Base-by-base conservation (phyloP, 2,329 filamentous ascomycete genomes). In the Ophiosphaerella narmari region DNA sequence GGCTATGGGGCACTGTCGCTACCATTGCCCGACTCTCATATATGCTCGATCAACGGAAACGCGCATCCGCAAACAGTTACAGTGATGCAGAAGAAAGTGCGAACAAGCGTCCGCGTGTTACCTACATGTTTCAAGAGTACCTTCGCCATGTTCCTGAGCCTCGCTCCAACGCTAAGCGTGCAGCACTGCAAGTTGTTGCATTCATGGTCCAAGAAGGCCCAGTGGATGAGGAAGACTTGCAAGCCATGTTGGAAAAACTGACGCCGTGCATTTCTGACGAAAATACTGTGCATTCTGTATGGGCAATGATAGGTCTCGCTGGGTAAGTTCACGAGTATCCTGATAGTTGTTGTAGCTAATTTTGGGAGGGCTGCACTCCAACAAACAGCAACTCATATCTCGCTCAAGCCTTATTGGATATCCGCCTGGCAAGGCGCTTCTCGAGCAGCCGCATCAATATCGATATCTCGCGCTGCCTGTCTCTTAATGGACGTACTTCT, bases 301-400 rank as follows among this genome's bases (percentile, higher is more conserved):
- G 94, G 94, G 87, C 91, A 14, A 85, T 96, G 77, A 72, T 97
- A 44, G 87, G 86, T n/a, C 84, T 91, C 66, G 80, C 90, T 55
- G 90, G 89, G 90, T 92, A 76, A 67, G 80, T 73, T 7, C 24
- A 18, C 11, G 16, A 23, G 36, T 12, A 4, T 13, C 12, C 18
- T 35, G 26, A 34, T 52, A 23, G 50, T 37, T 7, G 41, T n/a
- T 16, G 29, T 18, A 31, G 44, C 46, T 54, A 37, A 52, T 43
- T 8, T 24, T 12, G 6, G 18, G 31, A 73, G 70, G 11, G 59
- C 68, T 40, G 68, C 70, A 7, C 66, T 70, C 24, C 70, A 73
- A 42, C 42, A 44, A 31, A 46, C 46, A 16, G 60, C 70, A 24
- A 62, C 40, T n/a, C 38, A 60, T 40, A 24, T 59, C 7, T 39